Evolutionary conservation across 306 rosid species (phyloP), one percentile per base, ranked within the genome.

Genomic region (Ochetophila trinervis): DNA sequence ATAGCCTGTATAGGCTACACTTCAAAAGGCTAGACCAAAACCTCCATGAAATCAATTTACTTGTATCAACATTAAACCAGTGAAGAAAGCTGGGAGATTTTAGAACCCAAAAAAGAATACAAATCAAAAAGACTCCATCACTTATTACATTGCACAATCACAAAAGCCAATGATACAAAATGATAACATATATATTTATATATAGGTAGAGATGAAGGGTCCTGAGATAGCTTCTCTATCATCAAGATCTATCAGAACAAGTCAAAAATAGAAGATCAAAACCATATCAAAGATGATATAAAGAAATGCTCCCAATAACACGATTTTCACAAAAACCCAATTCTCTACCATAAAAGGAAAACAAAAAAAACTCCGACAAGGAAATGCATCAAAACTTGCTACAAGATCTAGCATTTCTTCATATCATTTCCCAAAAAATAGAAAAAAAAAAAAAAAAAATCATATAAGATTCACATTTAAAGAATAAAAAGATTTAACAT

Each of bases 221-320:
- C 66, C 67, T 64, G 14, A 51, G 18, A 66, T 55, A n/a, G 65
- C 66, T 60, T 22, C 50, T 44, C 12, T 21, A 36, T 6, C 75
- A 63, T n/a, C 80, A 49, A 74, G 92, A 84, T 81, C 89, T 74
- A 79, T 32, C 50, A 34, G 36, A 42, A 55, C 6, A 18, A 30
- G 57, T 21, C 61, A 51, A 51, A n/a, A 53, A 49, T 13, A 45
- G 51, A 68, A 72, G 40, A 62, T 62, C 55, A 45, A 13, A 57
- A 32, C 55, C 70, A 23, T 60, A 65, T 37, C 32, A 3, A 47
- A 18, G 54, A 53, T 0, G 17, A 48, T 40, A 23, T 51, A 13
- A 4, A 6, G 49, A 58, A 60, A 69, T 36, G 45, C 23, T 67
- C 49, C 35, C 35, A 47, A 37, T 22, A 64, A 73, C 55, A 69